phyloP scores from a whole-genome alignment of 192 early-diverging fungal genomes.

The Allomyces macrogynus region DNA sequence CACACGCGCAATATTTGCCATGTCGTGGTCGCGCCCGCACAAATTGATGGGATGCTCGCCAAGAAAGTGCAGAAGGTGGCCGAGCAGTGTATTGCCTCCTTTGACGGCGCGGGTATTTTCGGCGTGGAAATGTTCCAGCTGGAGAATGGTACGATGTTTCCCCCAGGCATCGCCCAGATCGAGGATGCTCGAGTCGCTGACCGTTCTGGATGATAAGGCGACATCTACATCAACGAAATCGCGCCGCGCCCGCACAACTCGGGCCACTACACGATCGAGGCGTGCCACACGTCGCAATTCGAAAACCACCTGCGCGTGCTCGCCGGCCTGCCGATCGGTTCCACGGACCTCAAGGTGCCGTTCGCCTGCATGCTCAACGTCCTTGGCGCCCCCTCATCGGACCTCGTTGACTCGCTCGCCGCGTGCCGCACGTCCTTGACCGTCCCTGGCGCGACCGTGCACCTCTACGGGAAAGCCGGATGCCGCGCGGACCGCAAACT shows the following conservation, averaged over 20 bases:
- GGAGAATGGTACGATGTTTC: slow-evolving; percentile 34
- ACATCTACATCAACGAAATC: slow-evolving; percentile 87
- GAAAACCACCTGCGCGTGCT: slow-evolving; percentile 87
- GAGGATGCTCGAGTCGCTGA: too few relatives aligned
- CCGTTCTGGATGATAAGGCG: slow-evolving; percentile 27
- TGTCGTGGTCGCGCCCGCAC: slow-evolving; percentile 87
- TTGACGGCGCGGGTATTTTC: slow-evolving; percentile 77
- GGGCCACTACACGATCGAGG: slow-evolving; percentile 97
- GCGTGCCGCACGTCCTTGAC: slow-evolving; percentile 50
- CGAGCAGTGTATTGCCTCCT: slow-evolving; percentile 49
- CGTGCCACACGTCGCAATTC: slow-evolving; percentile 91
- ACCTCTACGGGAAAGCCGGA: slow-evolving; percentile 86
- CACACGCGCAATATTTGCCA: slow-evolving; percentile 94
- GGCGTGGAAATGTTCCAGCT: slow-evolving; percentile 97
- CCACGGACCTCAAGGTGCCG: slow-evolving; percentile 68
- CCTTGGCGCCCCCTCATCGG: slow-evolving; percentile 41
- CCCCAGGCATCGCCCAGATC: neutral
- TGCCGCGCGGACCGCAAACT: slow-evolving; percentile 83
- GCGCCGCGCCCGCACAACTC: slow-evolving; percentile 98
- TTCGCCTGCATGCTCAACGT: slow-evolving; percentile 90
- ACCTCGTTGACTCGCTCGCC: slow-evolving; percentile 35
- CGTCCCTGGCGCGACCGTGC: slow-evolving; percentile 68
- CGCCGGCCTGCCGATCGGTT: slow-evolving; percentile 73
- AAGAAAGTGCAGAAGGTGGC: slow-evolving; percentile 58
- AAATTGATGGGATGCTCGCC: slow-evolving; percentile 63